Evolutionary conservation across 176 grass and related monocot genomes (phyloP).

Genomic region (Eragrostis curvula): DNA sequence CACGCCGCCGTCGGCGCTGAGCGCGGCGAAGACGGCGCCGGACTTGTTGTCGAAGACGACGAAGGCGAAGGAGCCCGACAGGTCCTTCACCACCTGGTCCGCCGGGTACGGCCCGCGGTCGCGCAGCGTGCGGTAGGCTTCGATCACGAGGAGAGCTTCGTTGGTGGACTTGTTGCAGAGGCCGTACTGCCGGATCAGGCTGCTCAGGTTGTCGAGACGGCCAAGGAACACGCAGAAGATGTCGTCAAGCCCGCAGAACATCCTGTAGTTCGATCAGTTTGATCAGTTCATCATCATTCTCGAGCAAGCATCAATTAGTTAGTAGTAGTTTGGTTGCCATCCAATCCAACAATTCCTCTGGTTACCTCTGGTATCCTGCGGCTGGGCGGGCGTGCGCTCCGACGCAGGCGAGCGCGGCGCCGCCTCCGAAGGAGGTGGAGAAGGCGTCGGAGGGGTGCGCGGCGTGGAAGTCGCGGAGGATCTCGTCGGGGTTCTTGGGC

Average conservation of each 20-base stretch:
- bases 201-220: slow-evolving; percentile 71
- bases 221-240: slow-evolving; percentile 88
- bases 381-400: neutral
- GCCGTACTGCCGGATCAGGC: slow-evolving; percentile 86
- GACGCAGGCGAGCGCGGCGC: slow-evolving; percentile 85
- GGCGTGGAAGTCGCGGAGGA: slow-evolving; percentile 75
- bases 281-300: neutral
- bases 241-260: slow-evolving; percentile 88
- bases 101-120: slow-evolving; percentile 94
- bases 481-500: slow-evolving; percentile 74
- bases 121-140: slow-evolving; percentile 90
- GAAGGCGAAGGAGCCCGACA: slow-evolving; percentile 81
- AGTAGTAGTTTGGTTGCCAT: too few species aligned
- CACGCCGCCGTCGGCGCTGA: slow-evolving; percentile 59
- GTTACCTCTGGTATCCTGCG: slow-evolving; percentile 41
- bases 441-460: slow-evolving; percentile 53
- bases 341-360: neutral
- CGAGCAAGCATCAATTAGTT: too few species aligned
- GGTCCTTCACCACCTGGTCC: slow-evolving; percentile 96
- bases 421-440: slow-evolving; percentile 70
- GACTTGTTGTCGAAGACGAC: slow-evolving; percentile 81
- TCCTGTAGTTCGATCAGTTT: too few species aligned
- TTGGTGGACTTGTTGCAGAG: slow-evolving; percentile 62
- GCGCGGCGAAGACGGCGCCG: slow-evolving; percentile 70
- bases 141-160: slow-evolving; percentile 79